Evolutionary conservation across 2,329 filamentous ascomycete species (phyloP).

Genomic region (Rutstroemia sp.): DNA sequence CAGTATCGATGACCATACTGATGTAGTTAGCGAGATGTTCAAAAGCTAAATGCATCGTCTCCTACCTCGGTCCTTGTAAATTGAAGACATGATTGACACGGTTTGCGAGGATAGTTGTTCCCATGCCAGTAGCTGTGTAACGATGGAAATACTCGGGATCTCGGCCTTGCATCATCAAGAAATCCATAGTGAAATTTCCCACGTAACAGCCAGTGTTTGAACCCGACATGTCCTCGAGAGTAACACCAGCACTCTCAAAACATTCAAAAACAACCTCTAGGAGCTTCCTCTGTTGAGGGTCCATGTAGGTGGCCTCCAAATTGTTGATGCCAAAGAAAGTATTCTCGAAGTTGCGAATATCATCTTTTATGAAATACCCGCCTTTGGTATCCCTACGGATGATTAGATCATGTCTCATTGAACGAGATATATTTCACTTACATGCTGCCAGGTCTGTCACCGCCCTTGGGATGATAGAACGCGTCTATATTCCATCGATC

Average conservation of each 20-base stretch:
- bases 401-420: not conserved
- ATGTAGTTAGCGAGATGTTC: not conserved
- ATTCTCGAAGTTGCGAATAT: conserved; percentile 18
- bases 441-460: not conserved
- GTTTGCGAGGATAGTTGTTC: conserved; percentile 17
- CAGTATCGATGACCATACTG: conserved; percentile 39
- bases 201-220: conserved; percentile 16
- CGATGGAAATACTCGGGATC: conserved; percentile 20
- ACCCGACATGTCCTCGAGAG: conserved; percentile 10
- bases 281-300: conserved; percentile 1
- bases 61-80: too few species aligned
- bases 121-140: conserved; percentile 17
- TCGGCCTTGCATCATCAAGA: not conserved
- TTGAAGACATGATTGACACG: not conserved
- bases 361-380: conserved; percentile 20
- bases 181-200: conserved; percentile 10
- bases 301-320: not conserved
- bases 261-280: conserved; percentile 1
- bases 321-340: not conserved
- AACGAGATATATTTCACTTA: not conserved
- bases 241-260: not conserved
- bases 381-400: conserved; percentile 1
- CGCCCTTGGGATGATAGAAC: conserved; percentile 8
- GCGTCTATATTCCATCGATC: conserved; percentile 11
- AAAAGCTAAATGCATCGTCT: not conserved